Conservation (phyloP, 2,329 filamentous ascomycete genomes). For the Hypoxylon sp. region DNA sequence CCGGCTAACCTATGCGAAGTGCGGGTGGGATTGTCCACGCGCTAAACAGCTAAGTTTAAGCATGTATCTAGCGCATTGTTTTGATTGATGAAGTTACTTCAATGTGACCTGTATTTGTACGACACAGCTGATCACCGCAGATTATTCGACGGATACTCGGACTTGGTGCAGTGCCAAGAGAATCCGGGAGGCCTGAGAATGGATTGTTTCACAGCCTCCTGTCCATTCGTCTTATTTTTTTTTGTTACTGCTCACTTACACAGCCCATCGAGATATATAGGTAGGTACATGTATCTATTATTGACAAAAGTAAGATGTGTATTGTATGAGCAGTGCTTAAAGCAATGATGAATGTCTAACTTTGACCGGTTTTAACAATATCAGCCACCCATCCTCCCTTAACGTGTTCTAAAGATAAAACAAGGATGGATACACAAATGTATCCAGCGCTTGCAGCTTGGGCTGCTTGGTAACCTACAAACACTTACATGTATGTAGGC, state of each 20-base stretch:
- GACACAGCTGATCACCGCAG: background rate
- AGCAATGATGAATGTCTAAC: conserved; percentile 12
- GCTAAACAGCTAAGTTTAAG: conserved; percentile 18
- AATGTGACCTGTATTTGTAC: conserved; percentile 9
- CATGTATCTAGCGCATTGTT: conserved; percentile 10
- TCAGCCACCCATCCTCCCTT: conserved; percentile 18
- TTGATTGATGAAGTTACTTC: conserved; percentile 13
- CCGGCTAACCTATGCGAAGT: background rate
- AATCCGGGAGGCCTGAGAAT: conserved; percentile 35
- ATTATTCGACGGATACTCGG: conserved; percentile 16
- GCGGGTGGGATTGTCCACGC: conserved; percentile 3
- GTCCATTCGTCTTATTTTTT: conserved; percentile 5
- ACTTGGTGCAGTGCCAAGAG: conserved; percentile 16
- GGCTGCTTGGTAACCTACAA: background rate
- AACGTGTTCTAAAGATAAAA: conserved; percentile 34
- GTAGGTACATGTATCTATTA: no score
- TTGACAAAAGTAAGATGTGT: background rate
- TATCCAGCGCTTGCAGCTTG: conserved; percentile 1
- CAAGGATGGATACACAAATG: conserved; percentile 35
- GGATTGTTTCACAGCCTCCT: conserved; percentile 19
- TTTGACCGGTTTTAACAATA: conserved; percentile 13
- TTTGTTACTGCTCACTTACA: conserved; percentile 2
- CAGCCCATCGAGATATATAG: conserved; percentile 3
- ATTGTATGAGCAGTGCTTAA: background rate
- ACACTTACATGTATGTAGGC: background rate